Base-by-base conservation (phyloP, 2,329 filamentous ascomycete species). In the Xylaria sp. region DNA sequence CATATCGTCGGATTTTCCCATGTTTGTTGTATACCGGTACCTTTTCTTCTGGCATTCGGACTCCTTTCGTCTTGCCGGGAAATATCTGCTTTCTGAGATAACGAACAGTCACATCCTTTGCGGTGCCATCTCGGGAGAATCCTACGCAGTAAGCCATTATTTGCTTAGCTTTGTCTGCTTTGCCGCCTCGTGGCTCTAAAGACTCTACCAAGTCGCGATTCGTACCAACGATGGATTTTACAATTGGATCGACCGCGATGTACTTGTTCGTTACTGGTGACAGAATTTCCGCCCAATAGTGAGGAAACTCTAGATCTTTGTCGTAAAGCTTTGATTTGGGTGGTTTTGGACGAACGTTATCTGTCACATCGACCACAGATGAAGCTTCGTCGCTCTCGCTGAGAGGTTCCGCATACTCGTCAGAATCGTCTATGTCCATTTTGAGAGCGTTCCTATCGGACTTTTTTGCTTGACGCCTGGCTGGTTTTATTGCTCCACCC, bases 51-150 rank as follows among this genome's bases (percentile, higher is more conserved):
- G 91, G 88, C 77, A 97, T 87, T 6, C 96, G 88, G 71, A 91
- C 87, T 3, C 94, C 93, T 77, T 97, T 98, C 0, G 95, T 97
- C 73, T 94, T 92, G 3, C 96, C 95, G 0, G 96, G 96, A 78
- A 94, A 90, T 62, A 91, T 86, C 66, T 92, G 92, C 25, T 91
- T 89, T 75, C 91, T 94, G 8, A 99, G 83, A 78, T 99, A 99
- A 32, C 96, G 88, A 12, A 96, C 90, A 0, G 96, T 99, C 18
- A 99, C 92, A 78, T 99, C 96, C 78, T 98, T 98, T 13, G 93
- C 94, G 0, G 93, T 94, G 1, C 93, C 93, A 77, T 98, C 94
- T 2, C 88, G 81, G 0, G 92, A 93, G 79, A 92, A 93, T 0
- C 92, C 94, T 23, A 98, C 84, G 2, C 97, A 87, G 76, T 99